These are phyloP conservation scores for Hebeloma cylindrosporum DNA, from an alignment of 768 basidiomycete species.

Conservation along the genomic window DNA sequence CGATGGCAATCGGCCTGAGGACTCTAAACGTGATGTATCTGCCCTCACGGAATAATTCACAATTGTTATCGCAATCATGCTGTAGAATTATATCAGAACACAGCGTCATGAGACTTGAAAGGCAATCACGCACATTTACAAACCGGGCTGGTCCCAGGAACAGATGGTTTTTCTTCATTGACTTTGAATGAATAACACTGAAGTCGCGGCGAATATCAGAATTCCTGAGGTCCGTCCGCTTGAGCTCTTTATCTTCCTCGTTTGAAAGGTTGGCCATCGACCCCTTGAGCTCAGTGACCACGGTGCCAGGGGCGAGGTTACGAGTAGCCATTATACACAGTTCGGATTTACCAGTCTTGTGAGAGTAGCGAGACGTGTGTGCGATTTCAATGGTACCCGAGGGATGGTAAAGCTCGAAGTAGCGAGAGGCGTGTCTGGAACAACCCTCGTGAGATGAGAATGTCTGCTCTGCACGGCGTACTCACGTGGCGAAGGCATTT, in stretches of 20 bases:
- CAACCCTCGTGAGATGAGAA: conserved; percentile 23
- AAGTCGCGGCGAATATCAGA: conserved; percentile 83
- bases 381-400: conserved; percentile 84
- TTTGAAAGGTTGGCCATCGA: conserved; percentile 88
- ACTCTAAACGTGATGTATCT: conserved; percentile 88
- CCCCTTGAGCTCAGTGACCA: conserved; percentile 85
- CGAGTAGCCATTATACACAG: conserved; percentile 85
- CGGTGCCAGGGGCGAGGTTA: conserved; percentile 60
- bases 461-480: conserved; percentile 31
- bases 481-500: conserved; percentile 91
- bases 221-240: conserved; percentile 75
- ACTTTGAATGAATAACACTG: conserved; percentile 88
- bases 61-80: conserved; percentile 92
- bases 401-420: conserved; percentile 85
- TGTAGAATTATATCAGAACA: conserved; percentile 36
- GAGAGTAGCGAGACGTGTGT: conserved; percentile 84
- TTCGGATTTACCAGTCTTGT: conserved; percentile 86
- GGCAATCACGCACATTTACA: conserved; percentile 73
- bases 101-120: conserved; percentile 23
- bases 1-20: conserved; percentile 71
- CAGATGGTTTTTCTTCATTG: conserved; percentile 90
- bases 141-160: conserved; percentile 91
- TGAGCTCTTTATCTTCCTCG: conserved; percentile 83
- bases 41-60: conserved; percentile 85
- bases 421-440: conserved; percentile 80